Percentiles rank a stretch among this genome's conserved stretches.
These are phyloP conservation scores for Zarea fungicola DNA, from an alignment of 2,329 filamentous ascomycete species.

Conservation along the genomic window DNA sequence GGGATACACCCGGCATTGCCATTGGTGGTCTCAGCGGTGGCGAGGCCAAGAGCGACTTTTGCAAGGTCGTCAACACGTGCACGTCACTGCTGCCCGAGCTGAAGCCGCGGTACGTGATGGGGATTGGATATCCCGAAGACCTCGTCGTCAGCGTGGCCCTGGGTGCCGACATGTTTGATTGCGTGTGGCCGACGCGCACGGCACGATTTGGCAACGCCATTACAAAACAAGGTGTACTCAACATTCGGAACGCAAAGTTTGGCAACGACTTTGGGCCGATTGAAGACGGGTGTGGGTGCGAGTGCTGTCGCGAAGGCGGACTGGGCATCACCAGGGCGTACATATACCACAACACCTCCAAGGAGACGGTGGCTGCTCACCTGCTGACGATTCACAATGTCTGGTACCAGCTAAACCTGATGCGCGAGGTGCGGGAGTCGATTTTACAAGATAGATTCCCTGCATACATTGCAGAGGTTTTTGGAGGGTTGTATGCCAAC, in stretches of 20 bases:
- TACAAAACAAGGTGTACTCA: constrained; percentile 74
- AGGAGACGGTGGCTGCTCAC: constrained; percentile 88
- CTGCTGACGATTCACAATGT: constrained; percentile 92
- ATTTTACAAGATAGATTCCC: constrained; percentile 80
- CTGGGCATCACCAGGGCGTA: constrained; percentile 83
- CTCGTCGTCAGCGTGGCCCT: constrained; percentile 88
- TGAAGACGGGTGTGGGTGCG: constrained; percentile 76
- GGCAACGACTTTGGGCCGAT: constrained; percentile 77
- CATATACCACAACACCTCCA: constrained; percentile 84
- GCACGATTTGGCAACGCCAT: constrained; percentile 95
- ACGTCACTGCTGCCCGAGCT: constrained; percentile 77
- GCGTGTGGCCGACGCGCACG: constrained; percentile 95
- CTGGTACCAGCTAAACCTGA: constrained; percentile 81
- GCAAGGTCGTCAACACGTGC: constrained; percentile 81
- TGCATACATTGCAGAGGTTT: constrained; percentile 72
- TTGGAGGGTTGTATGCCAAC: constrained; percentile 60
- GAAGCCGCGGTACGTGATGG: constrained; percentile 99
- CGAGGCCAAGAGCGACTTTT: constrained; percentile 90
- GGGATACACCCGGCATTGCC: constrained; percentile 92
- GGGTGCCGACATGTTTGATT: constrained; percentile 99
- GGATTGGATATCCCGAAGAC: constrained; percentile 95
- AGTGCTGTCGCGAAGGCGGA: constrained; percentile 67
- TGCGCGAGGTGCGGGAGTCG: constrained; percentile 68
- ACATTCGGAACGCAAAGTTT: constrained; percentile 71
- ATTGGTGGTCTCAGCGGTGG: constrained; percentile 93